A percentile compares a stretch with the other conserved stretches of the same genome.
Evolutionary conservation across 2,329 filamentous ascomycete genomes (phyloP).

Genomic region (Knufia fluminis): DNA sequence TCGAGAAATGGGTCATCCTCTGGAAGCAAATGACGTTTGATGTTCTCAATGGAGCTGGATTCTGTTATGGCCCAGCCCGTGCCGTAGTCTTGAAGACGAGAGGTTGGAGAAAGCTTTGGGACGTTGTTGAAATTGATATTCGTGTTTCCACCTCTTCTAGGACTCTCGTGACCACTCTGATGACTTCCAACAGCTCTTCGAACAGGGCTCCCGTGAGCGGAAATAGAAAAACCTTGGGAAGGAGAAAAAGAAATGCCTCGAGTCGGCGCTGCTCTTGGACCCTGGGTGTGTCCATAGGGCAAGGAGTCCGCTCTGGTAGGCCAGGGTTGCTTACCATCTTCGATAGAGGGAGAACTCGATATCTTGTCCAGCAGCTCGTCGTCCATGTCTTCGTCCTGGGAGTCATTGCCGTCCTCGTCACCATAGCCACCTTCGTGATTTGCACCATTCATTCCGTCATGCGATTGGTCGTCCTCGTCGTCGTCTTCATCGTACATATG

Average conservation of each 20-base stretch:
- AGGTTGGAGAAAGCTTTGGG: background rate
- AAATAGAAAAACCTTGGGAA: constrained; percentile 26
- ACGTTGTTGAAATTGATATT: background rate
- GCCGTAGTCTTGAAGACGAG: background rate
- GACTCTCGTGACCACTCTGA: constrained; percentile 36
- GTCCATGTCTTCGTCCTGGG: constrained; percentile 62
- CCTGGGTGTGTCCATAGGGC: constrained; percentile 23
- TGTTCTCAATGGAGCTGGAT: constrained; percentile 10
- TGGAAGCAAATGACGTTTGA: constrained; percentile 34
- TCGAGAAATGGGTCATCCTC: constrained; percentile 34
- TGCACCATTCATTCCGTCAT: constrained; percentile 15
- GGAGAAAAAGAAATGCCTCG: constrained; percentile 25
- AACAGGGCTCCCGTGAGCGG: constrained; percentile 25
- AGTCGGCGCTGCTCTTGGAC: constrained; percentile 20
- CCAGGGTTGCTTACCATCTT: constrained; percentile 72
- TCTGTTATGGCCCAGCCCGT: constrained; percentile 10
- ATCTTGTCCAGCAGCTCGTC: constrained; percentile 98
- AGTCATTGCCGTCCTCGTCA: constrained; percentile 52
- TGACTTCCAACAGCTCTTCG: constrained; percentile 24
- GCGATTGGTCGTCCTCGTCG: constrained; percentile 45
- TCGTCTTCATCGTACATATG: constrained; percentile 37
- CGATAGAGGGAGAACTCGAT: constrained; percentile 95
- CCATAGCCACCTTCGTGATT: constrained; percentile 26
- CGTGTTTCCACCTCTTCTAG: constrained; percentile 4
- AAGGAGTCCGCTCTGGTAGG: constrained; percentile 35